A percentile compares a stretch with the other conserved stretches of the same genome.
phyloP scores from a whole-genome alignment of 2,329 filamentous ascomycete genomes.

The Epichloe coenophiala region DNA sequence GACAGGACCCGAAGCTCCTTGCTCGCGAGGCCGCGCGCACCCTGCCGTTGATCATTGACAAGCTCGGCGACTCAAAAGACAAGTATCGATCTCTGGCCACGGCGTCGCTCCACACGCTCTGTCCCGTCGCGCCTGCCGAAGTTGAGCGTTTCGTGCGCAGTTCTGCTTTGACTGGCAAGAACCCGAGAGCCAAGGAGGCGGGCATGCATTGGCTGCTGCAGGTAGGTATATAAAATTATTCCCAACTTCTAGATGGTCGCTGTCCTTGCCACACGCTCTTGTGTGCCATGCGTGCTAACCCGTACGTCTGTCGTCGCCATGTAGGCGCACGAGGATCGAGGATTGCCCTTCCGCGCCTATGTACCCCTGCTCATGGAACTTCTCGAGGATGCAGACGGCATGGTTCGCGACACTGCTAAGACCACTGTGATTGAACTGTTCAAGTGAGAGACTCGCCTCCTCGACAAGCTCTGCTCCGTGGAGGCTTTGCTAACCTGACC shows the following conservation, averaged over 20 bases:
- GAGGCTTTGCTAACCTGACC: conserved; percentile 3
- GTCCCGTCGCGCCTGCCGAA: conserved; percentile 53
- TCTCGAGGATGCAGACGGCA: conserved; percentile 79
- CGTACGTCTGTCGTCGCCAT: neutral
- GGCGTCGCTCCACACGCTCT: conserved; percentile 67
- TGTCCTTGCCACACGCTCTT: neutral
- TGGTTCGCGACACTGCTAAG: conserved; percentile 76
- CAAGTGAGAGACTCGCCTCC: conserved; percentile 33
- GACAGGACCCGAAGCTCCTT: conserved; percentile 68
- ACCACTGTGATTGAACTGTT: conserved; percentile 77
- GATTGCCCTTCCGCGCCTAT: conserved; percentile 69
- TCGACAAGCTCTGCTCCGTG: too few species aligned
- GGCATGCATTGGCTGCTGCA: conserved; percentile 75
- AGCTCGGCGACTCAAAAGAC: conserved; percentile 79
- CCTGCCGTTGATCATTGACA: conserved; percentile 65
- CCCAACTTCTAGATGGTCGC: neutral
- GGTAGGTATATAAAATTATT: conserved; percentile 28
- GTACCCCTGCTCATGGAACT: conserved; percentile 73
- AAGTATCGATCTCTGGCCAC: conserved; percentile 64
- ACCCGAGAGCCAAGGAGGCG: conserved; percentile 70
- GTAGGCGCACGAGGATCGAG: conserved; percentile 69
- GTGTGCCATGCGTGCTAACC: conserved; percentile 9
- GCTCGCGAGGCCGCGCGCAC: conserved; percentile 57
- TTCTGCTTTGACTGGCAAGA: conserved; percentile 64
- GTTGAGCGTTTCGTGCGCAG: conserved; percentile 73